Evolutionary conservation across 73 alveolate species (phyloP).

Genomic region (Symbiodinium natans): DNA sequence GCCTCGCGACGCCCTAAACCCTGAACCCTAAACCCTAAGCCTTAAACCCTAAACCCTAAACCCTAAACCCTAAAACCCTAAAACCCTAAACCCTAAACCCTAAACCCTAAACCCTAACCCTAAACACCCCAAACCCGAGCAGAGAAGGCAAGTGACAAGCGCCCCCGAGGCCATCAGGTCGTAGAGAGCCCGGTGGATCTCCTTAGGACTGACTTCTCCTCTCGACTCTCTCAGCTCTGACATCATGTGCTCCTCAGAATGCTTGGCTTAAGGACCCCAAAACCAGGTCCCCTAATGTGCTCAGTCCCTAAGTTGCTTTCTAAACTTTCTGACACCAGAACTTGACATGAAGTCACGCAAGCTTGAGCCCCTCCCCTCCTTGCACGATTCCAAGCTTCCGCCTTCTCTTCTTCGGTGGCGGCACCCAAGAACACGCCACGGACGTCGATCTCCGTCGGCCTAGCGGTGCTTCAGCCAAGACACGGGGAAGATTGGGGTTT

Average conservation of each 20-base stretch:
- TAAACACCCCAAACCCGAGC: too few relatives aligned
- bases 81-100: too few relatives aligned
- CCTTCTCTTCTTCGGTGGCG: conserved; percentile 3
- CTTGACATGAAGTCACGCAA: not conserved
- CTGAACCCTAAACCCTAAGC: too few relatives aligned
- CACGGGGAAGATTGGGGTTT: not conserved
- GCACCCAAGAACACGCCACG: conserved; percentile 74
- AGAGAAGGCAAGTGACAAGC: conserved; percentile 4
- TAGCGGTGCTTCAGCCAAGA: not conserved
- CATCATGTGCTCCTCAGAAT: too few relatives aligned
- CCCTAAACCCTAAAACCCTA: too few relatives aligned
- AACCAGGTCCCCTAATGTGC: too few relatives aligned
- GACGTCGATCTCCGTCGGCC: conserved; percentile 66
- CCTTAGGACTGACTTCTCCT: too few relatives aligned
- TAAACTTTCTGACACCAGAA: not conserved
- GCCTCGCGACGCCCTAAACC: too few relatives aligned
- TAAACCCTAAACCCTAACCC: too few relatives aligned
- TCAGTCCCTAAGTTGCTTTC: not conserved
- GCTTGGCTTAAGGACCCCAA: too few relatives aligned
- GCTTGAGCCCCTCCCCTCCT: not conserved
- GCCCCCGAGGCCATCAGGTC: conserved; percentile 24
- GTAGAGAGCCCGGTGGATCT: conserved; percentile 11
- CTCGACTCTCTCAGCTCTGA: too few relatives aligned
- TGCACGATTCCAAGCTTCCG: not conserved
- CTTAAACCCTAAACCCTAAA: too few relatives aligned